Percentiles rank a stretch among this genome's conserved stretches.
These are phyloP conservation scores for Nicotiana paniculata DNA, from an alignment of 257 asterid species.

Conservation along the genomic window DNA sequence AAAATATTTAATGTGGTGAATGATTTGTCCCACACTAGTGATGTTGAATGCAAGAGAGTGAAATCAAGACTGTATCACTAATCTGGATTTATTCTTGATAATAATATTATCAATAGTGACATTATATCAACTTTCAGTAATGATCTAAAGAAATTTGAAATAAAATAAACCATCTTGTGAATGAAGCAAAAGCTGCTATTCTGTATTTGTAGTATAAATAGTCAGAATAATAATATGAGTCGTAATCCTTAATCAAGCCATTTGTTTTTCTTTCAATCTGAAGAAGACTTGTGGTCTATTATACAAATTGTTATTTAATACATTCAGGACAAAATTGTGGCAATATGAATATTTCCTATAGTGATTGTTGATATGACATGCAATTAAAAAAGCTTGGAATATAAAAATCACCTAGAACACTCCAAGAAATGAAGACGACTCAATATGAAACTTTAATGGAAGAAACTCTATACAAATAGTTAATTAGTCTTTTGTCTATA, in stretches of 20 bases:
- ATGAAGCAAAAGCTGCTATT: background rate
- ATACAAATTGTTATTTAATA: background rate
- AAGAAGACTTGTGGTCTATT: slow-evolving; percentile 12
- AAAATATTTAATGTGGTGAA: background rate
- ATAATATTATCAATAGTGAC: background rate
- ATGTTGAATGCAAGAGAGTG: background rate
- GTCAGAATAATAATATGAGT: background rate
- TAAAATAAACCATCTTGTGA: background rate
- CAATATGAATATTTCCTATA: slow-evolving; percentile 5
- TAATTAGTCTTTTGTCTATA: slow-evolving; percentile 24
- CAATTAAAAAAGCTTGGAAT: background rate
- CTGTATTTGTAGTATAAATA: background rate
- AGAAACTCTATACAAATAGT: slow-evolving; percentile 17
- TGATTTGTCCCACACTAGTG: background rate
- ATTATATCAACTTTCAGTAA: background rate
- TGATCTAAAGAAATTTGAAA: background rate
- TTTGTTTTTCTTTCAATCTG: slow-evolving; percentile 2
- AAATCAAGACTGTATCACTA: background rate
- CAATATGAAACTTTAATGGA: slow-evolving; percentile 30
- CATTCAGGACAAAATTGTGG: slow-evolving; percentile 11
- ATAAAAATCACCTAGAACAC: slow-evolving; percentile 25
- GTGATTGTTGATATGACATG: slow-evolving; percentile 9
- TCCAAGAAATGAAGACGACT: slow-evolving; percentile 36
- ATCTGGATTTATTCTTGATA: background rate
- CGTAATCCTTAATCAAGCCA: background rate